These are phyloP conservation scores for Yamadazyma nakazawae DNA, from an alignment of 805 yeast species.

Conservation along the genomic window DNA sequence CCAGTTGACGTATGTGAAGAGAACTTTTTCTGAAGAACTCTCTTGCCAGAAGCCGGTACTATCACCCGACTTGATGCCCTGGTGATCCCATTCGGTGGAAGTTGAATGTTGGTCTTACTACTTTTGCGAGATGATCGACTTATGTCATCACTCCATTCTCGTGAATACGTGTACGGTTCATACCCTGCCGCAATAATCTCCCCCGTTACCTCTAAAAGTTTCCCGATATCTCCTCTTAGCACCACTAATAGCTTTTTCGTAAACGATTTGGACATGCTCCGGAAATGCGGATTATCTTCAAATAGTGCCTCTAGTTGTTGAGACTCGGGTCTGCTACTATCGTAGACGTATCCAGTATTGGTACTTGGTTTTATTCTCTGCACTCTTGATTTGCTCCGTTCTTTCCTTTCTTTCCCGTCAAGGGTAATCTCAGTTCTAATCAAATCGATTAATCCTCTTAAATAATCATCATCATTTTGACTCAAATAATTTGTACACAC, in stretches of 20 bases:
- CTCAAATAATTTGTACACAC: background rate
- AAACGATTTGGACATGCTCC: constrained; percentile 3
- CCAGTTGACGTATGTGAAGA: background rate
- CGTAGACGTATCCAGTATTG: background rate
- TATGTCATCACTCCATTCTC: background rate
- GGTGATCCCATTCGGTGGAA: too few relatives aligned
- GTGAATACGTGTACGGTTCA: constrained; percentile 5
- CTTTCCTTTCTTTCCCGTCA: background rate
- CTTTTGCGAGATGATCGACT: too few relatives aligned
- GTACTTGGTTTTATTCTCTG: background rate
- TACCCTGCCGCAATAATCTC: constrained; percentile 6
- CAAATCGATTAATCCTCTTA: constrained; percentile 6
- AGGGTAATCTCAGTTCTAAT: constrained; percentile 2
- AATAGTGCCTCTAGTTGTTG: constrained; percentile 5
- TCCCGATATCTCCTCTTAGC: constrained; percentile 7
- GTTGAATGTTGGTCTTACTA: too few relatives aligned
- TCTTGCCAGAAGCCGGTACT: background rate
- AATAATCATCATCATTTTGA: constrained; percentile 4
- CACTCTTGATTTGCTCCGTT: background rate
- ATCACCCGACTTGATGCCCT: background rate
- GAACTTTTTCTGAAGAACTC: background rate
- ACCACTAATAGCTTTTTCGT: constrained; percentile 7
- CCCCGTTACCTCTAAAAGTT: constrained; percentile 1
- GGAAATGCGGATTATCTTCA: background rate
- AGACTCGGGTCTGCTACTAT: background rate